Evolutionary conservation across 1,284 basidiomycete species (phyloP), one percentile per base, ranked within the genome.

Genomic region (Cystobasidium slooffiae): DNA sequence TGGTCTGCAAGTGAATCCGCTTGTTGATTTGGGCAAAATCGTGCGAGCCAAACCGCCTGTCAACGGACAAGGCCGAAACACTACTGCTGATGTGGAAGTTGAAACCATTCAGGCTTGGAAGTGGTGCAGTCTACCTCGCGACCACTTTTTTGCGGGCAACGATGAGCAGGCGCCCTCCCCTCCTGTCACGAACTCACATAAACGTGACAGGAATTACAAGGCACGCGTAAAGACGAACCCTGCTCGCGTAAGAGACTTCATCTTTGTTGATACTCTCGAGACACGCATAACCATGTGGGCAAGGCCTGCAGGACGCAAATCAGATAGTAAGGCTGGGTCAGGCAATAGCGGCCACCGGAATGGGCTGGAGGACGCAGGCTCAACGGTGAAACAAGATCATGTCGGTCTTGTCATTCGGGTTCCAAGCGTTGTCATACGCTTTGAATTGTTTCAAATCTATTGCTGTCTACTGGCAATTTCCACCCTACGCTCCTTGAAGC

Each of bases 361-460:
- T 43, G n/a, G 7, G 12, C 14, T 31, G 14, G 31, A 31, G 31
- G 31, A 31, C 31, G 31, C 31, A 31, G 5, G 31, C 31, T 31
- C 31, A 31, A 31, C 31, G 31, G 14, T 9, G 5, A 16, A 14
- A 6, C 77, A 79, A 64, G 83, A 86, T 75, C 81, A 80, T 24
- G 84, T 85, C 74, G 82, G 86, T 24, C 78, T 86, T 10, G 81
- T 80, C 1, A 75, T 86, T 46, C 78, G 83, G 39, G 79, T 86
- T 8, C 83, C 84, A 31, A 82, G 84, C 43, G 77, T 87, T 24
- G 82, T 84, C 8, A 78, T 85, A 43, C 85, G 85, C 56, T 84
- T 90, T 78, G 87, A 88, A 76, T 84, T 95, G 46, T 87, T 88
- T 14, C 89, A 92, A 80, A 84, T 90, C 20, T 95, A 94, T 80